These are phyloP conservation scores for Pyropia haitanensis DNA, from an alignment of 23 red algal genomes.

Conservation along the genomic window DNA sequence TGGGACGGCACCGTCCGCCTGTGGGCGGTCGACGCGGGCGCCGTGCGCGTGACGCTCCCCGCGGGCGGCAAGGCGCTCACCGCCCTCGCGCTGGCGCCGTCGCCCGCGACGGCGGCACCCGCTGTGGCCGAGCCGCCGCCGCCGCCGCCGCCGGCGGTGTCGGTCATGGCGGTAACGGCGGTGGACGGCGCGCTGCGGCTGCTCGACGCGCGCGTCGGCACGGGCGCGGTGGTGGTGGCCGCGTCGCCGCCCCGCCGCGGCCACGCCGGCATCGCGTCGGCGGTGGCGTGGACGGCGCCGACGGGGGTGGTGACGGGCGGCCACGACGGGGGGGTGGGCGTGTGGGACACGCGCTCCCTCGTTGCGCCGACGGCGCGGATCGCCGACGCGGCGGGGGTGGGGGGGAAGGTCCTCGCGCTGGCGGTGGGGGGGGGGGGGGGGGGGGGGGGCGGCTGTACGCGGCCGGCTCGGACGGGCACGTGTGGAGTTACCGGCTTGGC, in stretches of 20 bases:
- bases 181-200: constrained; percentile 41
- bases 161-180: constrained; percentile 17
- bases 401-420: too few relatives aligned
- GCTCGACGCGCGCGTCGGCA: constrained; percentile 31
- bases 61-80: constrained; percentile 42
- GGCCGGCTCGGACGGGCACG: too few relatives aligned
- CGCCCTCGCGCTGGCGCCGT: constrained; percentile 7
- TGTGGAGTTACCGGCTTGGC: too few relatives aligned
- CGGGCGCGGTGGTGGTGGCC: constrained; percentile 27
- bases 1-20: constrained; percentile 39
- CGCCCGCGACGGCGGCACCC: not conserved
- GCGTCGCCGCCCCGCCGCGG: not conserved
- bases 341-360: constrained; percentile 44
- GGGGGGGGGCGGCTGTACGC: too few relatives aligned
- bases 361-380: constrained; percentile 1
- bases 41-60: constrained; percentile 32
- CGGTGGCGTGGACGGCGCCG: constrained; percentile 9
- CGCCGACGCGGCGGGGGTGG: too few relatives aligned
- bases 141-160: too few relatives aligned
- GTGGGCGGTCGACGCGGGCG: constrained; percentile 26
- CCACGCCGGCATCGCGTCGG: constrained; percentile 42
- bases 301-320: constrained; percentile 25
- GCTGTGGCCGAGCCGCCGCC: too few relatives aligned
- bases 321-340: constrained; percentile 31
- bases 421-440: too few relatives aligned